Evolutionary conservation across 441 rosid species (phyloP), one percentile per base, ranked within the genome.

Genomic region (Brassica balearica): DNA sequence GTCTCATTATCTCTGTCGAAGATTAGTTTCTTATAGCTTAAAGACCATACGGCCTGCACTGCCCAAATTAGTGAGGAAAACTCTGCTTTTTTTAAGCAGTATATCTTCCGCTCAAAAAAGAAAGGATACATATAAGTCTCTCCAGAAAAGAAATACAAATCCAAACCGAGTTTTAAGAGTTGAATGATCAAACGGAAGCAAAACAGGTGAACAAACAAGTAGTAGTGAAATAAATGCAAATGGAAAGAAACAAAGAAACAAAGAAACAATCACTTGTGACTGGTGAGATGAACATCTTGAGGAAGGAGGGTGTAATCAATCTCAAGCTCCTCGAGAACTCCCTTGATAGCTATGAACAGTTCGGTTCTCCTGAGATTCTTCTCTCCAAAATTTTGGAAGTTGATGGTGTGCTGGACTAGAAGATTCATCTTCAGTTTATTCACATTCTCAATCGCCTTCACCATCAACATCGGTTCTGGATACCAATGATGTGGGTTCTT

Each of bases 351-450:
- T 34, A 88, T 55, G 34, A 89, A 78, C 14, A 94, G 87, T 20
- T 84, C 90, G 27, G 87, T 86, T 77, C 87, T 80, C 43, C 98
- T 87, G 17, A 71, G 51, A 84, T 72, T 86, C 83, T 82, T 92
- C 88, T 90, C 95, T 34, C 27, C 78, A 1, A 8, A 90, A 7
- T 88, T 87, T 74, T 92, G 98, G 84, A 88, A 94, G 84, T 86
- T 94, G 77, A 90, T 86, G n/a, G 88, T 89, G 85, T 92, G 97
- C 17, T 19, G 72, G 59, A 89, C 74, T 8, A 72, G 69, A 53
- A 90, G 83, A 64, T 74, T 92, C 84, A 92, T 70, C 78, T 84
- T 86, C 75, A 94, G 64, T 81, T 83, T 86, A 79, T 87, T 92
- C 61, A 56, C 25, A 53, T 53, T 53, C 59, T 53, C 59, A 53